Percentiles rank a stretch among this genome's conserved stretches.
Evolutionary conservation across 495 filamentous ascomycete species (phyloP).

Genomic region (Jackrogersella multiformis): DNA sequence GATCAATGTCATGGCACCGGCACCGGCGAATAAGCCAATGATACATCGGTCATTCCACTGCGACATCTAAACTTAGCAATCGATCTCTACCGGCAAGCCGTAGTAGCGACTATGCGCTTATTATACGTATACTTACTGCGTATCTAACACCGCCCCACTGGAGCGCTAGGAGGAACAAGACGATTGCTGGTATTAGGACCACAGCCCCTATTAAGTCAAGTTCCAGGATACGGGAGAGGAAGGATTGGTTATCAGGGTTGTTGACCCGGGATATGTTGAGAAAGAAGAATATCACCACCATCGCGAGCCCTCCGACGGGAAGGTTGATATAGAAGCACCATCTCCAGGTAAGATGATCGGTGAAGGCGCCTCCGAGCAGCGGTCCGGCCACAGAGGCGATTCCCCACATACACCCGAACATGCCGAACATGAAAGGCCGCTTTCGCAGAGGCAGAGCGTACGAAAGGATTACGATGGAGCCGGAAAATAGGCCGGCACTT

Average conservation of each 20-base stretch:
- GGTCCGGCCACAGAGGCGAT: constrained; percentile 78
- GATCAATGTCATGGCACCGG: constrained; percentile 55
- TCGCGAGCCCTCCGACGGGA: constrained; percentile 68
- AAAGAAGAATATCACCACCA: constrained; percentile 63
- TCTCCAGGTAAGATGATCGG: constrained; percentile 48
- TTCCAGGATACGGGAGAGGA: constrained; percentile 53
- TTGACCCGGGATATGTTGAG: constrained; percentile 54
- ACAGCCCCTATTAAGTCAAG: constrained; percentile 63
- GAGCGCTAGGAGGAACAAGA: constrained; percentile 69
- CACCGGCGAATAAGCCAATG: constrained; percentile 57
- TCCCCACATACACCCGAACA: constrained; percentile 87
- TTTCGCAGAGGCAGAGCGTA: constrained; percentile 76
- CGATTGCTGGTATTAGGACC: constrained; percentile 61
- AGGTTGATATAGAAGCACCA: constrained; percentile 71
- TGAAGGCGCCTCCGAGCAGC: constrained; percentile 47
- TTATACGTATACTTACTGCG: constrained; percentile 43
- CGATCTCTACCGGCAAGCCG: not conserved
- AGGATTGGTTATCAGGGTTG: constrained; percentile 45
- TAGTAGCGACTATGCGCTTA: constrained; percentile 48
- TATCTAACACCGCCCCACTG: constrained; percentile 69
- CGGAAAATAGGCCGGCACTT: constrained; percentile 82
- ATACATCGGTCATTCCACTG: constrained; percentile 35
- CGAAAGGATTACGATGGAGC: constrained; percentile 80
- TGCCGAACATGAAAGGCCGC: constrained; percentile 72
- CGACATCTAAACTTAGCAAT: constrained; percentile 19